Conservation (phyloP, 2,329 filamentous ascomycete species). For the Cyphellophora europaea region DNA sequence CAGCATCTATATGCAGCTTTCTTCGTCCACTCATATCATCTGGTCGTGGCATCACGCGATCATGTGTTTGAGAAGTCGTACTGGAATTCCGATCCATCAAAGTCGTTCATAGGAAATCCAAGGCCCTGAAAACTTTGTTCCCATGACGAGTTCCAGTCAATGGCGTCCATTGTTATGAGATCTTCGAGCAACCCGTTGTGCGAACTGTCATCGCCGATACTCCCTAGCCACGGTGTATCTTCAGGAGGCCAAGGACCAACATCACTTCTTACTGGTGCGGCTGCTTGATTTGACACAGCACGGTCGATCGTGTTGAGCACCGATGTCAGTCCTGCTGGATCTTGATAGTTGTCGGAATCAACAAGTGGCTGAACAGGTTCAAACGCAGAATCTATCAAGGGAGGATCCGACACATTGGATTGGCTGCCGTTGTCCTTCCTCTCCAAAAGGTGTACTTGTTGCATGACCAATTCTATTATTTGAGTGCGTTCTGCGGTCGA, state of each 20-base stretch:
- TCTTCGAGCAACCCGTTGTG: not conserved
- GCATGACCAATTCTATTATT: too few relatives aligned
- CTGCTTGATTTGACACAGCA: not conserved
- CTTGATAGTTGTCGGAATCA: not conserved
- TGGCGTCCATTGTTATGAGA: not conserved
- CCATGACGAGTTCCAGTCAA: not conserved
- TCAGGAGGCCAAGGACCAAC: not conserved
- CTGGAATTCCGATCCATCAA: not conserved
- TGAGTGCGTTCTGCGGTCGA: too few relatives aligned
- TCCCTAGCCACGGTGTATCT: not conserved
- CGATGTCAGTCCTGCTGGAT: not conserved
- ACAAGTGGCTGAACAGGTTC: too few relatives aligned
- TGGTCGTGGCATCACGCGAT: too few relatives aligned
- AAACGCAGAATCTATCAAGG: too few relatives aligned
- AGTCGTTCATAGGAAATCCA: not conserved
- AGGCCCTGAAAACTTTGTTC: not conserved
- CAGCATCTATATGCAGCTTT: too few relatives aligned
- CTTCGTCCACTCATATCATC: too few relatives aligned
- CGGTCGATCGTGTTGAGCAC: not conserved
- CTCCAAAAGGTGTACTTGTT: too few relatives aligned
- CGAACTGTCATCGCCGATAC: not conserved
- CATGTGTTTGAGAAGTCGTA: conserved; percentile 1
- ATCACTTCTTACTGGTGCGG: not conserved
- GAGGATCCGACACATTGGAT: too few relatives aligned
- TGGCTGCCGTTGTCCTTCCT: too few relatives aligned